These are phyloP conservation scores for Lactarius psammicola DNA, from an alignment of 768 basidiomycete species.

Conservation along the genomic window DNA sequence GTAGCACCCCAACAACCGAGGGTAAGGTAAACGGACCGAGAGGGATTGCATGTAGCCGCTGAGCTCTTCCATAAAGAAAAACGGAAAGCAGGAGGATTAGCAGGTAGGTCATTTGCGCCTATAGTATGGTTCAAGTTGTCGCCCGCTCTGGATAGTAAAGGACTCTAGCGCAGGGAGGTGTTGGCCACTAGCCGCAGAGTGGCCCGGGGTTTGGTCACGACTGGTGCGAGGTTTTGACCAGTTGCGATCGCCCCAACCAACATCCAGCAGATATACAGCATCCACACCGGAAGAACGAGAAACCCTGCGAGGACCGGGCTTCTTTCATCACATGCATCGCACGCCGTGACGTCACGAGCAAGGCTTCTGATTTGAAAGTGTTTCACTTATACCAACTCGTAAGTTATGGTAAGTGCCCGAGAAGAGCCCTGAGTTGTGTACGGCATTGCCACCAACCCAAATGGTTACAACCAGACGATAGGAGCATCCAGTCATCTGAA, in stretches of 20 bases:
- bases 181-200: neutral
- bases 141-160: neutral
- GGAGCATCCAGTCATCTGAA: neutral
- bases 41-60: conserved; percentile 26
- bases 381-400: neutral
- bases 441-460: neutral
- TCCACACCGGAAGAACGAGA: neutral
- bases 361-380: neutral
- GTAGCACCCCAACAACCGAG: conserved; percentile 31
- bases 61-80: conserved; percentile 1
- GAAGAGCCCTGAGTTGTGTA: neutral
- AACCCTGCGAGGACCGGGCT: neutral
- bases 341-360: neutral
- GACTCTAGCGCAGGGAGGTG: neutral
- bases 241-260: neutral
- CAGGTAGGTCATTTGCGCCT: neutral
- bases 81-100: neutral
- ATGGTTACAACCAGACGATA: neutral
- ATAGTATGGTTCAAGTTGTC: neutral
- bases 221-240: neutral
- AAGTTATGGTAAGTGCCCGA: too few relatives aligned
- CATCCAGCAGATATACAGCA: neutral
- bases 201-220: too few relatives aligned
- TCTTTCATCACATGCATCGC: neutral
- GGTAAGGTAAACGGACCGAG: conserved; percentile 34